A percentile compares a stretch with the other conserved stretches of the same genome.
Evolutionary conservation across 73 alveolate genomes (phyloP).

Genomic region (Halteria grandinella): DNA sequence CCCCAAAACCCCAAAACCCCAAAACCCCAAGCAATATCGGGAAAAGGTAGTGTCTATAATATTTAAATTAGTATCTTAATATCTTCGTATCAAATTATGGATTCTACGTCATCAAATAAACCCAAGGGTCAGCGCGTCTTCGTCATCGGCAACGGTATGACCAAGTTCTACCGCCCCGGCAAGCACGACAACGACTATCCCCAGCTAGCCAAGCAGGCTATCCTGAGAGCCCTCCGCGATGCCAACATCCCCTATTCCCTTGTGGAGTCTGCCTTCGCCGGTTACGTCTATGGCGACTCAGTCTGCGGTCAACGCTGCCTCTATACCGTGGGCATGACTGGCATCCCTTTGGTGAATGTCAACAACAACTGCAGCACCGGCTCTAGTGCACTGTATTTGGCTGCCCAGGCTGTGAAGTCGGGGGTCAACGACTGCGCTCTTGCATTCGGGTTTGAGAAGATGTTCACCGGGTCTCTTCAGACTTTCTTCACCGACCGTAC

Average conservation of each 20-base stretch:
- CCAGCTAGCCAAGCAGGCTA: conserved; percentile 80
- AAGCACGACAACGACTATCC: conserved; percentile 80
- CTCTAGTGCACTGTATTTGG: conserved; percentile 80
- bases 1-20: too few species aligned
- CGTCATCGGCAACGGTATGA: conserved; percentile 95
- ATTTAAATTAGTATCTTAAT: too few species aligned
- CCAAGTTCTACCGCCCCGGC: conserved; percentile 88
- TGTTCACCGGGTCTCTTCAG: conserved; percentile 81
- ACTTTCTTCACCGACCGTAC: conserved; percentile 80
- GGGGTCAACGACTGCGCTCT: conserved; percentile 79
- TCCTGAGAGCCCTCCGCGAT: conserved; percentile 82
- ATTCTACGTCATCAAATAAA: too few species aligned
- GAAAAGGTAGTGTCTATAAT: too few species aligned
- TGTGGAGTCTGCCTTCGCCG: conserved; percentile 79
- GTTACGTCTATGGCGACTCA: conserved; percentile 92
- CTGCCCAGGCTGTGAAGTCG: conserved; percentile 59
- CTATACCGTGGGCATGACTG: conserved; percentile 90
- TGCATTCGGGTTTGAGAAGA: conserved; percentile 90
- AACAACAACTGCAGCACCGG: conserved; percentile 92
- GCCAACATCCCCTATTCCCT: conserved; percentile 64
- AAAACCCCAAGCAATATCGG: too few species aligned
- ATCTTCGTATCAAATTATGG: too few species aligned
- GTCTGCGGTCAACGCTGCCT: conserved; percentile 88
- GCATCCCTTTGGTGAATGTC: conserved; percentile 88
- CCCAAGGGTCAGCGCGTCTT: too few species aligned